These are phyloP conservation scores for Ammopiptanthus mongolicus DNA, from an alignment of 306 rosid species.

Conservation along the genomic window DNA sequence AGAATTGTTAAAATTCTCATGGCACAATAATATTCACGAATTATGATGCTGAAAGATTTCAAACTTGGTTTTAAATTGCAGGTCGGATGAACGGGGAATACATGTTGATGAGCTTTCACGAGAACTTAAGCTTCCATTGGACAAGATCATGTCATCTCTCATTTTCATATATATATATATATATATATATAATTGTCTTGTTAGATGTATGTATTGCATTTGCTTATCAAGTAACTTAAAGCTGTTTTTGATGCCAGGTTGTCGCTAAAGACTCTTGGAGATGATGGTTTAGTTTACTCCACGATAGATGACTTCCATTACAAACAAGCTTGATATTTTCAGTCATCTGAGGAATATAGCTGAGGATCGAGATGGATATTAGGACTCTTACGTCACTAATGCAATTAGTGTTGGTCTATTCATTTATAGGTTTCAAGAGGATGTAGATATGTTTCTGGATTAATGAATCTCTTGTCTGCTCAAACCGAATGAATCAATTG, in stretches of 20 bases:
- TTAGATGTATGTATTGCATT: neutral
- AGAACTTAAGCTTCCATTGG: slow-evolving; percentile 75
- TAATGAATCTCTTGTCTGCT: slow-evolving; percentile 6
- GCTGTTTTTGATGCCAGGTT: slow-evolving; percentile 49
- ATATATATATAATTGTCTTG: neutral
- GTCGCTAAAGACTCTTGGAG: slow-evolving; percentile 65
- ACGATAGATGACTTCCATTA: slow-evolving; percentile 87
- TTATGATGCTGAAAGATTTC: neutral
- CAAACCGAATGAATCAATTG: neutral
- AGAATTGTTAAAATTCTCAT: neutral
- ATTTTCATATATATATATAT: neutral
- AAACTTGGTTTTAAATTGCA: slow-evolving; percentile 31
- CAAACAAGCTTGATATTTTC: slow-evolving; percentile 57
- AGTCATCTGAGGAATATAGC: neutral
- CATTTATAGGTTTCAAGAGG: neutral
- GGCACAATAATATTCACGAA: neutral
- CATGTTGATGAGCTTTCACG: slow-evolving; percentile 63
- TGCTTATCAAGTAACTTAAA: neutral
- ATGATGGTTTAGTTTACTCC: slow-evolving; percentile 79
- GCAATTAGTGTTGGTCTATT: slow-evolving; percentile 7
- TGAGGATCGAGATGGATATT: neutral
- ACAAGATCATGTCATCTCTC: slow-evolving; percentile 58
- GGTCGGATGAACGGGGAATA: slow-evolving; percentile 66
- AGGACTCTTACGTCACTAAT: neutral
- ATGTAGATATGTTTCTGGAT: slow-evolving; percentile 34